A percentile compares a stretch with the other conserved stretches of the same genome.
Conservation (phyloP, 495 filamentous ascomycete genomes). For the Aspergillus nanangensis region DNA sequence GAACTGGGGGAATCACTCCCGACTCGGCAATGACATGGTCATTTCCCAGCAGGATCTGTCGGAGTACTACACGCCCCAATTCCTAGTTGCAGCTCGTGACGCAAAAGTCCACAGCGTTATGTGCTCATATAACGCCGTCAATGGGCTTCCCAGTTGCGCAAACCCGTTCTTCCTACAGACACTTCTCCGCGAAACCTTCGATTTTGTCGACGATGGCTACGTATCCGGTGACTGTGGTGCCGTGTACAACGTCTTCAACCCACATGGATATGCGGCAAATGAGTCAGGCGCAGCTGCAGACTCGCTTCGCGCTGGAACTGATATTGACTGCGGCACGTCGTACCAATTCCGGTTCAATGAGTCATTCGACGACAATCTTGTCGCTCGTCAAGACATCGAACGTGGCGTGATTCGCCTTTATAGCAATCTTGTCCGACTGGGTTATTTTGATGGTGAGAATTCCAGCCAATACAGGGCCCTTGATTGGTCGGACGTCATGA, state of each 20-base stretch:
- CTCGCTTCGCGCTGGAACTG: conserved; percentile 55
- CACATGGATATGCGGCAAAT: conserved; percentile 48
- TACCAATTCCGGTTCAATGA: conserved; percentile 47
- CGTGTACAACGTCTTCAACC: conserved; percentile 51
- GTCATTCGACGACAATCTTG: conserved; percentile 43
- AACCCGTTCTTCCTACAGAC: conserved; percentile 54
- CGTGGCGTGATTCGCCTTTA: conserved; percentile 52
- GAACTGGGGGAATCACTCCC: conserved; percentile 47
- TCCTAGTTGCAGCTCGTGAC: conserved; percentile 38
- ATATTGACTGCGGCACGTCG: conserved; percentile 57
- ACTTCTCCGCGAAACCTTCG: conserved; percentile 49
- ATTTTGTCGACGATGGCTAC: conserved; percentile 46
- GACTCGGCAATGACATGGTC: conserved; percentile 52
- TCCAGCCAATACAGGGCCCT: conserved; percentile 46
- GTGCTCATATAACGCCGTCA: conserved; percentile 60
- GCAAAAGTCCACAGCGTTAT: conserved; percentile 54
- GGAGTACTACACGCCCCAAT: conserved; percentile 45
- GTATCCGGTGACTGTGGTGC: conserved; percentile 57
- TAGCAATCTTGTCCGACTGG: conserved; percentile 48
- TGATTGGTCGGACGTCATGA: conserved; percentile 47
- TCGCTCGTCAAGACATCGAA: conserved; percentile 47
- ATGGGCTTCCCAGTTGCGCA: conserved; percentile 54
- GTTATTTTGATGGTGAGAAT: conserved; percentile 57
- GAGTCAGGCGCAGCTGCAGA: conserved; percentile 45
- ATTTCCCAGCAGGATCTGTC: conserved; percentile 52